Evolutionary conservation across 805 yeast genomes (phyloP).

Genomic region (Saturnispora serradocipensis): DNA sequence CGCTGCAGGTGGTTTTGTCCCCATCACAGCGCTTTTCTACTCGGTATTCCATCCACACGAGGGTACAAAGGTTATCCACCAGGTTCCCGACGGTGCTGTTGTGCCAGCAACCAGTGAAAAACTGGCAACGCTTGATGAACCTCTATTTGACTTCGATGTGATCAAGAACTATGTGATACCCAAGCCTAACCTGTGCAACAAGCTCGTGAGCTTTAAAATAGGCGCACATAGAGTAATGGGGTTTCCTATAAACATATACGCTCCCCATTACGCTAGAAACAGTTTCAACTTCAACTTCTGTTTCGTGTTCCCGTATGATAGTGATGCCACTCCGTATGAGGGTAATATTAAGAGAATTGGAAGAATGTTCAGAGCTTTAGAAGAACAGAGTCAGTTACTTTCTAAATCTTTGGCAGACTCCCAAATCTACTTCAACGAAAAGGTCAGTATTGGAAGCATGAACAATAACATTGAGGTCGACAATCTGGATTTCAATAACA

Average conservation of each 20-base stretch:
- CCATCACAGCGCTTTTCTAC: conserved; percentile 82
- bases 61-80: conserved; percentile 86
- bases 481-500: conserved; percentile 11
- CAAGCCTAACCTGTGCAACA: conserved; percentile 82
- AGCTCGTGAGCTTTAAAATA: conserved; percentile 64
- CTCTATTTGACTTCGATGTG: conserved; percentile 67
- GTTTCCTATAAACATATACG: conserved; percentile 77
- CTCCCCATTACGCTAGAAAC: conserved; percentile 74
- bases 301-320: conserved; percentile 76
- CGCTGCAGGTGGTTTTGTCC: conserved; percentile 56
- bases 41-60: conserved; percentile 92
- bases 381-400: conserved; percentile 75
- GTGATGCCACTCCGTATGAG: conserved; percentile 80
- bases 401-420: conserved; percentile 44
- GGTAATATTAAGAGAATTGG: conserved; percentile 78
- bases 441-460: not conserved
- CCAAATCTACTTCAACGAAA: conserved; percentile 32
- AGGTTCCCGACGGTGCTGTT: conserved; percentile 75
- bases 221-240: conserved; percentile 69
- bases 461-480: conserved; percentile 2
- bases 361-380: conserved; percentile 79
- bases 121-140: conserved; percentile 26
- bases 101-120: conserved; percentile 29
- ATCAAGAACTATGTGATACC: conserved; percentile 90
- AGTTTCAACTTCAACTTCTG: conserved; percentile 89